phyloP scores from a whole-genome alignment of 2,329 filamentous ascomycete genomes.

The Phaeosphaeriaceae sp. region DNA sequence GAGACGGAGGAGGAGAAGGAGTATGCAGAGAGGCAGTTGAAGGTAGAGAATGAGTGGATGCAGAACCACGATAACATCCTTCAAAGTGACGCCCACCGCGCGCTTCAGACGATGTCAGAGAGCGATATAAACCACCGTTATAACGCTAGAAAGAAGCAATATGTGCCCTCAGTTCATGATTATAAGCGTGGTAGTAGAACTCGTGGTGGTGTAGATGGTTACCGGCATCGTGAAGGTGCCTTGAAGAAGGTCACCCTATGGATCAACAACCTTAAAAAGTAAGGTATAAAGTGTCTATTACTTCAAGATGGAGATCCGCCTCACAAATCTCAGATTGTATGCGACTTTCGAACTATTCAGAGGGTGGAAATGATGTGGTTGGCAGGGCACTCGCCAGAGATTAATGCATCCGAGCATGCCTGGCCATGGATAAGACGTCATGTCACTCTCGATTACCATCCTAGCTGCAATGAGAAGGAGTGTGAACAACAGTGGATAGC shows the following conservation, averaged over 20 bases:
- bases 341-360: no score
- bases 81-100: neutral
- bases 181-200: neutral
- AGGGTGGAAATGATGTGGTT: no score
- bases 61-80: neutral
- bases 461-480: no score
- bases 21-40: neutral
- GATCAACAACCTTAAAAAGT: neutral
- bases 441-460: no score
- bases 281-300: conserved; percentile 1
- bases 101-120: neutral
- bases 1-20: conserved; percentile 4
- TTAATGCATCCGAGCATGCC: no score
- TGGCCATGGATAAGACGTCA: no score
- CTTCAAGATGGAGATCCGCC: no score
- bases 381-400: no score
- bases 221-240: conserved; percentile 5
- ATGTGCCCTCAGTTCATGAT: conserved; percentile 1
- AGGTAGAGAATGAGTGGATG: neutral
- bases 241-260: neutral
- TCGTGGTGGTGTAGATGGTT: conserved; percentile 1
- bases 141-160: conserved; percentile 1
- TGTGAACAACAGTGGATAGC: no score
- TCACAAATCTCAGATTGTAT: no score
- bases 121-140: neutral